Evolutionary conservation across 2,329 filamentous ascomycete genomes (phyloP).

Genomic region (Graphiopsis chlorocephala): DNA sequence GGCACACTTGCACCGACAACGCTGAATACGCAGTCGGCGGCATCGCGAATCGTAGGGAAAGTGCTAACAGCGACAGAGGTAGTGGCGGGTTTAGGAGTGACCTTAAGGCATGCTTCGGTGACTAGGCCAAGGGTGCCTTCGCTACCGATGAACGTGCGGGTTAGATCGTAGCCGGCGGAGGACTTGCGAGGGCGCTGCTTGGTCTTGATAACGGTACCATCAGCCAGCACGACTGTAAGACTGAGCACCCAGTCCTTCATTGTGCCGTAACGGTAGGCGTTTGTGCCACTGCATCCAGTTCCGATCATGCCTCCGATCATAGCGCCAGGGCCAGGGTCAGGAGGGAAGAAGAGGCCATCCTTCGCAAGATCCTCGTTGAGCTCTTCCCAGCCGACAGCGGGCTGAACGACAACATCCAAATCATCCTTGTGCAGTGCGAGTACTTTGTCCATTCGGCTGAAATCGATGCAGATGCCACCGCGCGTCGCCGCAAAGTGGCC

Average conservation of each 20-base stretch:
- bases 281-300: conserved; percentile 76
- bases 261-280: conserved; percentile 87
- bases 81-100: conserved; percentile 75
- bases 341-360: conserved; percentile 80
- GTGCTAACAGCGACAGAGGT: conserved; percentile 74
- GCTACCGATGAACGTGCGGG: conserved; percentile 82
- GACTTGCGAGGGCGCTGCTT: conserved; percentile 84
- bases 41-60: conserved; percentile 64
- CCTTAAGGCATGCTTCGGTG: conserved; percentile 84
- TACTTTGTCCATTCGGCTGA: conserved; percentile 80
- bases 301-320: conserved; percentile 90
- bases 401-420: conserved; percentile 56
- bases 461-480: conserved; percentile 83
- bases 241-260: conserved; percentile 93
- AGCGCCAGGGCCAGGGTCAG: conserved; percentile 84
- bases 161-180: conserved; percentile 88
- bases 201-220: conserved; percentile 87
- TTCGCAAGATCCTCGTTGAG: conserved; percentile 76
- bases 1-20: conserved; percentile 80
- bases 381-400: conserved; percentile 79
- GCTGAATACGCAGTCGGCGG: conserved; percentile 73
- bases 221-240: conserved; percentile 83
- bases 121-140: conserved; percentile 90
- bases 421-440: conserved; percentile 70
- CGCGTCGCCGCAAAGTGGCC: conserved; percentile 82